Evolutionary conservation across 345 rosid genomes (phyloP), one percentile per base, ranked within the genome.

Genomic region (Corchorus olitorius): DNA sequence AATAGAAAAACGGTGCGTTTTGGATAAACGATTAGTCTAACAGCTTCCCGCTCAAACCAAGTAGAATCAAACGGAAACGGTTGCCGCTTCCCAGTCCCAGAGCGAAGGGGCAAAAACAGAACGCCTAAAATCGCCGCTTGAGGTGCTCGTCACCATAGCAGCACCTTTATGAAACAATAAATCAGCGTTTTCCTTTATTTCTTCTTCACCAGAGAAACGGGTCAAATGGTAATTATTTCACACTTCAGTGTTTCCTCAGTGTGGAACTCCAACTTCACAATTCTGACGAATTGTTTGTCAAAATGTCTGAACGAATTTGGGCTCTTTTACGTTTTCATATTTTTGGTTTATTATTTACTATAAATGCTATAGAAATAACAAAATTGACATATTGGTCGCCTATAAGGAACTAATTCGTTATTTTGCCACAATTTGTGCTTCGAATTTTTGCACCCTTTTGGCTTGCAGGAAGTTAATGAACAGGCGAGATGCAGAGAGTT

Each of bases 401-500:
- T 70, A 14, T 11, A 16, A 45, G 14, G n/a, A 5, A 14, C 11
- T n/a, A 17, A 3, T n/a, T 15, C 53, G 6, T 68, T 12, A 16
- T 55, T 39, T 72, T 72, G 50, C 45, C n/a, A 17, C 1, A 61
- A 61, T 33, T 60, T 61, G 2, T 34, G 41, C 41, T 61, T 61
- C 41, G 43, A 65, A 20, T 68, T 66, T 73, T 3, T 8, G 16
- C 22, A 27, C 17, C 52, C 16, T 22, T 45, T 55, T 50, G n/a
- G 3, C 63, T 70, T 77, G 13, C 83, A 86, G 89, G 87, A 81
- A 45, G 77, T 45, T 63, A 11, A 50, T 65, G 81, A 74, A 43
- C 88, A 75, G 72, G 81, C 3, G 12, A 82, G 85, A 75, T 75
- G 78, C 82, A 82, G 73, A 81, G 90, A 86, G 69, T 63, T 84